Evolutionary conservation across 257 asterid genomes (phyloP), one percentile per base, ranked within the genome.

Genomic region (Perilla frutescens): DNA sequence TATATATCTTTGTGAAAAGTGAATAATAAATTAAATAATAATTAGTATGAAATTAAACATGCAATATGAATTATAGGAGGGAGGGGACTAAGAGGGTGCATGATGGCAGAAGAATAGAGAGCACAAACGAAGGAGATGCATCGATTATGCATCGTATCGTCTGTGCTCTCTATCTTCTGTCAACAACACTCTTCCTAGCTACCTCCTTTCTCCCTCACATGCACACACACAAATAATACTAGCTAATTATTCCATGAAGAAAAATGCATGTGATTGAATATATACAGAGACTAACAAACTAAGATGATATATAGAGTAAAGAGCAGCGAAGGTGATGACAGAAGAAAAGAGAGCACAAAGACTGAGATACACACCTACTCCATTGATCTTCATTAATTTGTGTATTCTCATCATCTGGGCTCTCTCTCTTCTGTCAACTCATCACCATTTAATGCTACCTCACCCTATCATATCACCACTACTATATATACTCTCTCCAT

Each of bases 101-200:
- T 34, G 93, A 81, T 88, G 93, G 66, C 89, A 84, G 91, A 82
- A 88, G 88, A 73, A 44, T 82, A 84, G 87, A 84, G 91, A 85
- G 89, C 93, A 86, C 91, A 77, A 82, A 88, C 74, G 79, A 88
- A 70, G 40, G 81, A 80, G 81, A 65, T 82, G 88, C 86, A 62
- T 47, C 3, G 6, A 40, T 40, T 55, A 67, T 69, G 83, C 64
- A 64, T 40, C 39, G 54, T 54, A 20, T 62, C 82, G 66, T 81
- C 73, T 70, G 82, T 81, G 88, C 86, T 76, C 86, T 84, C 88
- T 84, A 81, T 84, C 86, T 82, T 85, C 89, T 79, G 86, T 81
- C 86, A 85, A 75, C 86, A 75, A 48, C 53, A 41, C 39, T 71
- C 36, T 5, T 60, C 66, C 37, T 55, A 36, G 37, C 40, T 14